Conservation (phyloP, 208 protist species). For the Leishmania mexicana region DNA sequence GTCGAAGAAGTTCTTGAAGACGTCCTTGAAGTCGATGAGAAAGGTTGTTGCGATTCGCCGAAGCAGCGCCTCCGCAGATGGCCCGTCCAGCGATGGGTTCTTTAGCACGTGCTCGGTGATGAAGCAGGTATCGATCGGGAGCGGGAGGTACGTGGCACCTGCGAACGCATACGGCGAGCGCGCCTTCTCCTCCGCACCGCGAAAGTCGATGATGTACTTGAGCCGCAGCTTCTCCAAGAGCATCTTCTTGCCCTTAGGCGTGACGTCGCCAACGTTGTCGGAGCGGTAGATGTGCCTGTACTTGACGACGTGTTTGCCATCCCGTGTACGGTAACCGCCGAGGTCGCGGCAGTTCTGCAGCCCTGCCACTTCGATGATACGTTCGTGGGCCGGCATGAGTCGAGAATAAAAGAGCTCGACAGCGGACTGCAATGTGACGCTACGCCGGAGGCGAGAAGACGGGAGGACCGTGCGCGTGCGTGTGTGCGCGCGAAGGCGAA, state of each 20-base stretch:
- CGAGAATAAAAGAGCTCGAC: too few relatives aligned
- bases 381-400: conserved; percentile 13
- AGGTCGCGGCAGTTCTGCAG: conserved; percentile 51
- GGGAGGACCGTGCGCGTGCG: background rate
- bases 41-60: conserved; percentile 16
- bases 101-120: conserved; percentile 3
- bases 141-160: conserved; percentile 17
- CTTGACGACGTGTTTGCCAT: conserved; percentile 27
- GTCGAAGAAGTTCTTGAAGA: conserved; percentile 37
- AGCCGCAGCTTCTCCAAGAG: conserved; percentile 32
- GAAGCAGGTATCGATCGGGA: conserved; percentile 32
- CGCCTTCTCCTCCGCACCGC: conserved; percentile 24
- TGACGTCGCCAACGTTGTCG: conserved; percentile 29
- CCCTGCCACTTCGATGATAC: conserved; percentile 12
- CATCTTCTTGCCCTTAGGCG: conserved; percentile 17
- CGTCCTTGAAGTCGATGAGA: conserved; percentile 36
- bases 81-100: conserved; percentile 12
- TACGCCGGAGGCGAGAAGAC: background rate
- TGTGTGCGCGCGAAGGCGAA: background rate
- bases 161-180: conserved; percentile 16
- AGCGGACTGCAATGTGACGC: background rate
- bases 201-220: conserved; percentile 47
- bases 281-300: conserved; percentile 43
- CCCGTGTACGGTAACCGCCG: conserved; percentile 40
- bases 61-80: conserved; percentile 26